These are phyloP conservation scores for Aureobasidium sp. DNA, from an alignment of 2,329 filamentous ascomycete species.

Conservation along the genomic window DNA sequence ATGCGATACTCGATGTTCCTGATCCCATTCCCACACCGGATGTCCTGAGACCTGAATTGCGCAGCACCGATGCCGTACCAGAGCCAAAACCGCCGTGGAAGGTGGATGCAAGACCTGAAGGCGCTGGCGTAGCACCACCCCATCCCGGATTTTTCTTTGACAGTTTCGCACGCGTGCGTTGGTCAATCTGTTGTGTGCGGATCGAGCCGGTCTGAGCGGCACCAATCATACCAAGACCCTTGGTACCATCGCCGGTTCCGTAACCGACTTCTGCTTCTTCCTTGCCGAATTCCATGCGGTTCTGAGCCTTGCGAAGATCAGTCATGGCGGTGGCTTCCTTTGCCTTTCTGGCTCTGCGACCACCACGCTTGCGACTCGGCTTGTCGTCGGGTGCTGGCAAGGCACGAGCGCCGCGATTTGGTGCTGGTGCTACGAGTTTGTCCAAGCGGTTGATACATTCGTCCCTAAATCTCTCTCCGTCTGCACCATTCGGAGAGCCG, in stretches of 20 bases:
- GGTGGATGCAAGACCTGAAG: constrained; percentile 64
- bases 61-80: constrained; percentile 60
- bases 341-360: constrained; percentile 80
- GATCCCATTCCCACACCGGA: constrained; percentile 64
- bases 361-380: constrained; percentile 84
- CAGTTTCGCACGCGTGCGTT: constrained; percentile 85
- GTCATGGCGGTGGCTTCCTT: constrained; percentile 98
- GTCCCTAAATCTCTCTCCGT: constrained; percentile 73
- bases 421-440: constrained; percentile 84
- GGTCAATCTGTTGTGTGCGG: constrained; percentile 81
- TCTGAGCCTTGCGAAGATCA: constrained; percentile 90
- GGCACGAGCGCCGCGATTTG: constrained; percentile 80
- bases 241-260: constrained; percentile 74
- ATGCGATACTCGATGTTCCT: constrained; percentile 69
- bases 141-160: constrained; percentile 94
- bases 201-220: constrained; percentile 82
- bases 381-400: constrained; percentile 94
- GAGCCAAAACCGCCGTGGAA: constrained; percentile 69
- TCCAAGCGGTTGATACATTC: constrained; percentile 81
- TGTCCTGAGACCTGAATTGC: constrained; percentile 70
- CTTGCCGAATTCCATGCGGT: constrained; percentile 90
- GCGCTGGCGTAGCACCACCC: constrained; percentile 54
- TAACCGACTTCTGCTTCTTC: constrained; percentile 93
- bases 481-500: constrained; percentile 70
- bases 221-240: constrained; percentile 92